phyloP scores from a whole-genome alignment of 306 rosid species.

The Vicia faba region DNA sequence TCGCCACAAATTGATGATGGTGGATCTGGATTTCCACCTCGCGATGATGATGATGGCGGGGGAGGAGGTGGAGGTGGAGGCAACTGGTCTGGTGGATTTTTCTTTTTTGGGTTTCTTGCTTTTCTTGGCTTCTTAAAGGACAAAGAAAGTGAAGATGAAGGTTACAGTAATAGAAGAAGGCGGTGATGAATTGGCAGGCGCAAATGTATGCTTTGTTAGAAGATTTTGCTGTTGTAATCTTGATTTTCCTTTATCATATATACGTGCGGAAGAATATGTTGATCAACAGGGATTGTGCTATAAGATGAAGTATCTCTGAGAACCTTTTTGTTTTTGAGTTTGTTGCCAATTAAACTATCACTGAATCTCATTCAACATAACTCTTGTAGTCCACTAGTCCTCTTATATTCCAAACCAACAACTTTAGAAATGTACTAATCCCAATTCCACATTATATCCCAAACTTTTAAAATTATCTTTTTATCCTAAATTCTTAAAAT shows the following conservation, averaged over 20 bases:
- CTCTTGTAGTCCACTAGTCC: no score
- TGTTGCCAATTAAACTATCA: not conserved
- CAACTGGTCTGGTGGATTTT: conserved; percentile 92
- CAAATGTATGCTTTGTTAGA: conserved; percentile 24
- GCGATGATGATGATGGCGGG: conserved; percentile 82
- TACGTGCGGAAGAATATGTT: conserved; percentile 27
- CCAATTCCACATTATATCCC: no score
- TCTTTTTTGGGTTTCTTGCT: conserved; percentile 95
- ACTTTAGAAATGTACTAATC: no score
- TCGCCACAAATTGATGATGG: conserved; percentile 87
- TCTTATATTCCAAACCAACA: no score
- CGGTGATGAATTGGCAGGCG: conserved; percentile 37
- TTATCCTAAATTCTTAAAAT: no score
- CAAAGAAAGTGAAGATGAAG: conserved; percentile 68
- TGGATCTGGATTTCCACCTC: conserved; percentile 81
- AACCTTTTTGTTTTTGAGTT: conserved; percentile 17
- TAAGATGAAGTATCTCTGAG: conserved; percentile 37
- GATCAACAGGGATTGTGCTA: conserved; percentile 40
- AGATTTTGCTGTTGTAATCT: conserved; percentile 35
- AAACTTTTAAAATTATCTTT: no score
- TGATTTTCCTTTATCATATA: conserved; percentile 28
- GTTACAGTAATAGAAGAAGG: conserved; percentile 56
- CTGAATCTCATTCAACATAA: no score
- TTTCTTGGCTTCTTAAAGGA: conserved; percentile 90
- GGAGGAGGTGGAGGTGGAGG: conserved; percentile 99